These are phyloP conservation scores for Peronospora destructor DNA, from an alignment of 352 stramenopile species.

Conservation along the genomic window DNA sequence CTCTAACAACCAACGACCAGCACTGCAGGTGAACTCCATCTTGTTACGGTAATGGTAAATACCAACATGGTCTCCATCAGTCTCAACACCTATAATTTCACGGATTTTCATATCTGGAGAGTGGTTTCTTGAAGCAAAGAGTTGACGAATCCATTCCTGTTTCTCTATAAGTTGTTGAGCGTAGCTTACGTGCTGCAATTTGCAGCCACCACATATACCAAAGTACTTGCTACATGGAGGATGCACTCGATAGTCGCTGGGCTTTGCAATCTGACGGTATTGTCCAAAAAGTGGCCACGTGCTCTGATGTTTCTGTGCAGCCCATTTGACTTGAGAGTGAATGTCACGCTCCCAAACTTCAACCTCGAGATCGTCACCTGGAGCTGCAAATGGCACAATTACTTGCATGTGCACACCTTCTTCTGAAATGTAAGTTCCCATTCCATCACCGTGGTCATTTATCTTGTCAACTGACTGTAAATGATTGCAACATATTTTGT, in stretches of 20 bases:
- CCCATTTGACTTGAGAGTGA: constrained; percentile 20
- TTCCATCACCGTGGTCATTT: constrained; percentile 43
- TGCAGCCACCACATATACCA: constrained; percentile 58
- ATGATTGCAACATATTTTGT: constrained; percentile 1
- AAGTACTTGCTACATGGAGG: constrained; percentile 56
- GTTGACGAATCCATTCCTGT: constrained; percentile 36
- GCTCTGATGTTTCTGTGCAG: constrained; percentile 4
- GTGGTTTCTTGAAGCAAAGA: constrained; percentile 26
- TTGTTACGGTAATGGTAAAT: constrained; percentile 73
- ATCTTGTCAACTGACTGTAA: constrained; percentile 32
- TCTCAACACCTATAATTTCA: constrained; percentile 33
- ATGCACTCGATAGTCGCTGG: constrained; percentile 32
- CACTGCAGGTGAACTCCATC: constrained; percentile 80
- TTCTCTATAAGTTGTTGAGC: constrained; percentile 54
- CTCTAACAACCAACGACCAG: constrained; percentile 55
- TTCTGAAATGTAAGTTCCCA: constrained; percentile 24
- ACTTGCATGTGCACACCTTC: constrained; percentile 24
- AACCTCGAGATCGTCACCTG: constrained; percentile 38
- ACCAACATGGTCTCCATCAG: background rate
- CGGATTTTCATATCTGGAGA: constrained; percentile 34
- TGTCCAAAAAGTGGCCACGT: constrained; percentile 38
- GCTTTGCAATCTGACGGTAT: constrained; percentile 15
- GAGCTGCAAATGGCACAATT: constrained; percentile 46
- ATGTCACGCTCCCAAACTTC: constrained; percentile 54
- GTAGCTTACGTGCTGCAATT: constrained; percentile 60